These are phyloP conservation scores for Kappamyces sp. DNA, from an alignment of 192 early-diverging fungal genomes.

Conservation along the genomic window DNA sequence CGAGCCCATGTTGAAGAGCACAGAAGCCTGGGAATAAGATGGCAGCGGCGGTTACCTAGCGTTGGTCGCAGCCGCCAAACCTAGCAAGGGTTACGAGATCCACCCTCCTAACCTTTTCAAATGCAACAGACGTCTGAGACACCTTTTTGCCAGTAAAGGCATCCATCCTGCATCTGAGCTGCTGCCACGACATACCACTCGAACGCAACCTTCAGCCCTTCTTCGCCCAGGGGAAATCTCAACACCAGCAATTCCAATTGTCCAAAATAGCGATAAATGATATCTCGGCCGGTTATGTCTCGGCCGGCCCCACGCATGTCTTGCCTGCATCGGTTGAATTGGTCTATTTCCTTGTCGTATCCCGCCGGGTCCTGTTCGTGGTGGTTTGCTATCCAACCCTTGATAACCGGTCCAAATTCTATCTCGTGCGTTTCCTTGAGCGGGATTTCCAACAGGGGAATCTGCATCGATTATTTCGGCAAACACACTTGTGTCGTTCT, in stretches of 20 bases:
- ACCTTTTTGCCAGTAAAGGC: constrained; percentile 74
- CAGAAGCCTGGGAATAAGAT: constrained; percentile 49
- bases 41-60: too few relatives aligned
- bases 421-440: constrained; percentile 86
- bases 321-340: constrained; percentile 86
- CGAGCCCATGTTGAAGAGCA: constrained; percentile 91
- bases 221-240: constrained; percentile 90
- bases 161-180: constrained; percentile 40
- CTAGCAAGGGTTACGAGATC: too few relatives aligned
- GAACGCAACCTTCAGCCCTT: constrained; percentile 81
- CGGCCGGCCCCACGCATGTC: constrained; percentile 94
- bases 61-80: too few relatives aligned
- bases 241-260: constrained; percentile 92
- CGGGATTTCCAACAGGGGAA: constrained; percentile 27
- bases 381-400: constrained; percentile 70
- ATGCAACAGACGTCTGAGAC: constrained; percentile 89
- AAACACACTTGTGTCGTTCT: too few relatives aligned
- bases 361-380: constrained; percentile 94
- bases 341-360: constrained; percentile 74
- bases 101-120: constrained; percentile 61
- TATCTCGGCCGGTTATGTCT: constrained; percentile 85
- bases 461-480: too few relatives aligned
- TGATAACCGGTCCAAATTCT: constrained; percentile 83
- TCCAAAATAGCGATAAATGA: constrained; percentile 94
- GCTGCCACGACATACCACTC: constrained; percentile 61